Percentiles rank a stretch among this genome's conserved stretches.
These are phyloP conservation scores for Schizosaccharomyces osmophilus DNA, from an alignment of 805 yeast species.

Conservation along the genomic window DNA sequence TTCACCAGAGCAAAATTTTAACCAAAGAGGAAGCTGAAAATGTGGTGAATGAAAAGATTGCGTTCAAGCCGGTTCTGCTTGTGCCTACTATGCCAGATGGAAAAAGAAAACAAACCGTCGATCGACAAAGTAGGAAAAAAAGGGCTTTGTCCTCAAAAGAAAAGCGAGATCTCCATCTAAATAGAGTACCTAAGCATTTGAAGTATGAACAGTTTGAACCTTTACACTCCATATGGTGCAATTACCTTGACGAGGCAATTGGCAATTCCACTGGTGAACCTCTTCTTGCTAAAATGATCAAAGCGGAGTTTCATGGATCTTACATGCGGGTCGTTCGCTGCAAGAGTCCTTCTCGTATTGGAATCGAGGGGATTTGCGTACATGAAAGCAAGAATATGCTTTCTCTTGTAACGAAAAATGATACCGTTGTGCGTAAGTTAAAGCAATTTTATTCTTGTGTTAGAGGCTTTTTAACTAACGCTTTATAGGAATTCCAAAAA, in stretches of 20 bases:
- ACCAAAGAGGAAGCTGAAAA: background rate
- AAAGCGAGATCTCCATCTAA: background rate
- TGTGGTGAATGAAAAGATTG: background rate
- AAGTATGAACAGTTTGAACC: background rate
- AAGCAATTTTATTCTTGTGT: background rate
- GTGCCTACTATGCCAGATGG: background rate
- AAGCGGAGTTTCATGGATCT: slow-evolving; percentile 1
- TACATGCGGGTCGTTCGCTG: background rate
- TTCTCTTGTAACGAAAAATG: background rate
- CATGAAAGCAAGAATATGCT: slow-evolving; percentile 1
- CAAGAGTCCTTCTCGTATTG: background rate
- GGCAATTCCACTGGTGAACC: background rate
- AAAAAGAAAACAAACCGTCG: background rate
- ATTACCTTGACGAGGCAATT: background rate
- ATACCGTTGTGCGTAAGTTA: background rate
- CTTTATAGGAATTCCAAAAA: background rate
- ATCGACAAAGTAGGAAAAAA: background rate
- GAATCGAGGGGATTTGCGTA: slow-evolving; percentile 2
- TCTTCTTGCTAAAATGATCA: background rate
- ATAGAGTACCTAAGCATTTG: background rate
- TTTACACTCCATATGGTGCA: background rate
- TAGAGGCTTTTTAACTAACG: background rate
- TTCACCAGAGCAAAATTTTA: background rate
- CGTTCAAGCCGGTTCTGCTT: background rate
- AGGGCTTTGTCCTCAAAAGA: background rate